Conservation (phyloP, 2,329 filamentous ascomycete genomes). For the Sporothrix curviconia region DNA sequence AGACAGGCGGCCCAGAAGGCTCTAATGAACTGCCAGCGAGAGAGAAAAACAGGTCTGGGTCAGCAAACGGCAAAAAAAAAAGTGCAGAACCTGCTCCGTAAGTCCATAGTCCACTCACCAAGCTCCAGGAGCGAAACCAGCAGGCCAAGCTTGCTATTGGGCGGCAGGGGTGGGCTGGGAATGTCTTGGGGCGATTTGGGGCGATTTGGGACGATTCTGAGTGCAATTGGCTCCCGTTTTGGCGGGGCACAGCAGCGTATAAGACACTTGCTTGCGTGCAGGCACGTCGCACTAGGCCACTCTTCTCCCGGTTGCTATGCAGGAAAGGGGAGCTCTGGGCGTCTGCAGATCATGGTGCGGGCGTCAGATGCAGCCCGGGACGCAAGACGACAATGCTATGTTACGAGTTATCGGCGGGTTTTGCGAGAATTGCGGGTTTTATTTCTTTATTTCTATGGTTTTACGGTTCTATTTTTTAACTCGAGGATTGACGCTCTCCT, state of each 20-base stretch:
- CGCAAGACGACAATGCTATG: not conserved
- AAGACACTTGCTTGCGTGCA: conserved; percentile 14
- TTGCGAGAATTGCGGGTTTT: not conserved
- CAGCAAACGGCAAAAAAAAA: not conserved
- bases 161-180: no score
- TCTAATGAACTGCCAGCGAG: not conserved
- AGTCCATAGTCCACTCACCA: conserved; percentile 2
- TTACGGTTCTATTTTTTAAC: no score
- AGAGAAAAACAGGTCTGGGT: not conserved
- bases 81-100: not conserved
- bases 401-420: not conserved
- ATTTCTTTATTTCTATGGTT: not conserved
- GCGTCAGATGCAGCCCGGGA: conserved; percentile 1
- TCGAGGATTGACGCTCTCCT: no score
- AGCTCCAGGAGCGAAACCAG: not conserved
- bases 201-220: not conserved
- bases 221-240: conserved; percentile 5
- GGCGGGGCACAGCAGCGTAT: conserved; percentile 11
- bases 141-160: conserved; percentile 10
- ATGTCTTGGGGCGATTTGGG: not conserved
- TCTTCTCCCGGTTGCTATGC: conserved; percentile 6
- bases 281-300: not conserved
- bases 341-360: conserved; percentile 8
- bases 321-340: not conserved
- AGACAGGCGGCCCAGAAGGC: no score